Conservation (phyloP, 2,329 filamentous ascomycete genomes). For the Lasiodiplodia sp. region DNA sequence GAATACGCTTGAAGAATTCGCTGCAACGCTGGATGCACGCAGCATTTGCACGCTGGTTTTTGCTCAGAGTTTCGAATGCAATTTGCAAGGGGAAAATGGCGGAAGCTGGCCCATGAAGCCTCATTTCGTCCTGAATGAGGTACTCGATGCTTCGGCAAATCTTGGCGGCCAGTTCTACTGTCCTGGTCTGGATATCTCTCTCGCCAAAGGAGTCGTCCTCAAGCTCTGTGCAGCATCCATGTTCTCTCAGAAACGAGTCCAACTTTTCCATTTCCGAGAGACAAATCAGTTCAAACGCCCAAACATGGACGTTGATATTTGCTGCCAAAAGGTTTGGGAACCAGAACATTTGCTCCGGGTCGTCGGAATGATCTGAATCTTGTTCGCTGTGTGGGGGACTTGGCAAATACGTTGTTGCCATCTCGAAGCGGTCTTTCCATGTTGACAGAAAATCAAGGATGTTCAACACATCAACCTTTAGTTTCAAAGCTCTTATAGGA, state of each 20-base stretch:
- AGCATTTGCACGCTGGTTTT: neutral
- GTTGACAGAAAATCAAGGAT: neutral
- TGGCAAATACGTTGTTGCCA: no score
- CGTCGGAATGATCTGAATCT: neutral
- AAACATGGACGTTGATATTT: slow-evolving; percentile 49
- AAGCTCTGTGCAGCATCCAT: neutral
- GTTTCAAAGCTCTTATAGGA: neutral
- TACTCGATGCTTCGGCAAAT: slow-evolving; percentile 49
- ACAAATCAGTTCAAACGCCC: slow-evolving; percentile 50
- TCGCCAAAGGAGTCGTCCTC: neutral
- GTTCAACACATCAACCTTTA: neutral
- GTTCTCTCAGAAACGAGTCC: neutral
- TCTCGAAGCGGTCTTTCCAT: neutral
- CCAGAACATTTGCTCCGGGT: slow-evolving; percentile 34
- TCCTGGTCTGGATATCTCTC: neutral
- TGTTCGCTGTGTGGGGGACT: no score
- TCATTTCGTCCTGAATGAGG: slow-evolving; percentile 50
- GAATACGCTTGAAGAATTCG: neutral
- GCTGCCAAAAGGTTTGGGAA: slow-evolving; percentile 48
- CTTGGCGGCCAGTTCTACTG: slow-evolving; percentile 35
- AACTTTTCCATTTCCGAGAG: slow-evolving; percentile 39
- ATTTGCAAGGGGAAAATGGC: slow-evolving; percentile 41
- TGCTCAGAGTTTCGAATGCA: slow-evolving; percentile 9
- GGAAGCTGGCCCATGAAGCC: slow-evolving; percentile 49
- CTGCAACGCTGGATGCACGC: neutral